A percentile compares a stretch with the other conserved stretches of the same genome.
Conservation (phyloP, 306 rosid species). For the Pterocarpus santalinus region DNA sequence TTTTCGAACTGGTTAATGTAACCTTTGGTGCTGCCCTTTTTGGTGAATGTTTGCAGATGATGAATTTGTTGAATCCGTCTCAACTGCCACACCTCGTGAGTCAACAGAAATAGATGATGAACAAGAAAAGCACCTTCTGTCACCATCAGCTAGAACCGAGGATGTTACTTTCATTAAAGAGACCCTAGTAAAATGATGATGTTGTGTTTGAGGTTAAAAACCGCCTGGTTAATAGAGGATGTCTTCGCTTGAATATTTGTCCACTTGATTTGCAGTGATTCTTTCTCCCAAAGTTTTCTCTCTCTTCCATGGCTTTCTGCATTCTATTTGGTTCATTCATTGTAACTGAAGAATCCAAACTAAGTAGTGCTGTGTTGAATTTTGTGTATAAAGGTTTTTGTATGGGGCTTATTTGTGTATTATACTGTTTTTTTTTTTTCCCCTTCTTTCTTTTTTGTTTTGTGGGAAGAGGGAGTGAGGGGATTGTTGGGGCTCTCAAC, state of each 20-base stretch:
- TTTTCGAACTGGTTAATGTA: slow-evolving; percentile 41
- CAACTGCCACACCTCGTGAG: slow-evolving; percentile 59
- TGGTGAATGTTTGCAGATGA: slow-evolving; percentile 64
- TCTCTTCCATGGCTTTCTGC: slow-evolving; percentile 36
- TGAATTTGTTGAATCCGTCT: slow-evolving; percentile 62
- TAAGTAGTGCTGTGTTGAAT: slow-evolving; percentile 11
- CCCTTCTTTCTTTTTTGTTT: not conserved
- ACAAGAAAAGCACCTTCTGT: slow-evolving; percentile 74
- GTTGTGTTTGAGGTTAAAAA: slow-evolving; percentile 39
- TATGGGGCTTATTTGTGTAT: slow-evolving; percentile 11
- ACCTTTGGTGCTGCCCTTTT: slow-evolving; percentile 33
- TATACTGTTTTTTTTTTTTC: not conserved
- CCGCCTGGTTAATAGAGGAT: slow-evolving; percentile 25
- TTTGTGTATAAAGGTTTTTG: slow-evolving; percentile 15
- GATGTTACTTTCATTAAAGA: slow-evolving; percentile 72
- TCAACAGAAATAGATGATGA: slow-evolving; percentile 66
- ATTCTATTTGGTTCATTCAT: slow-evolving; percentile 42
- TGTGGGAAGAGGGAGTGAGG: not conserved
- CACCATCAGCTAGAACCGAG: slow-evolving; percentile 53
- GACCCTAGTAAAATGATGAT: slow-evolving; percentile 43
- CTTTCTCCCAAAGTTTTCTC: not conserved
- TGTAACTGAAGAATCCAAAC: slow-evolving; percentile 30
- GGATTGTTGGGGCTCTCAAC: not conserved
- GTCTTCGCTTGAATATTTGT: slow-evolving; percentile 17
- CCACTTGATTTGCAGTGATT: slow-evolving; percentile 46